Evolutionary conservation across 495 filamentous ascomycete genomes (phyloP), one percentile per base, ranked within the genome.

Genomic region (Collariella sp.): DNA sequence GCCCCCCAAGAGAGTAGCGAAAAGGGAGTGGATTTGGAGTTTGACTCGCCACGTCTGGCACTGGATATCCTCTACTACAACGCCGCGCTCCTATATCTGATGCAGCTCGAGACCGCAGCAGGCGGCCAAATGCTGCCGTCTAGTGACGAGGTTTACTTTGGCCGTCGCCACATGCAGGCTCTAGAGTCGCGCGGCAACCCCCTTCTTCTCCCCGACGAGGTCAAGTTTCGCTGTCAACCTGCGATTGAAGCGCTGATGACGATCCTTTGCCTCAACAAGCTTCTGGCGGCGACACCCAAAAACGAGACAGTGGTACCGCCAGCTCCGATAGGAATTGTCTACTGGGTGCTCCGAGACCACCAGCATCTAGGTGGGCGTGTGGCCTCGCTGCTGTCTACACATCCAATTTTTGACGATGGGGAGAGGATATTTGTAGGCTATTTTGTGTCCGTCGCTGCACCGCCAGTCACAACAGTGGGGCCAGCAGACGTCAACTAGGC

Each of bases 21-120:
- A n/a, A 26, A 7, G 7, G 13, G 12, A 16, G 3, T 3, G 2
- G 36, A 26, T 15, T 19, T 51, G 12, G 49, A 51, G 31, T 51
- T 51, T n/a, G 49, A 51, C 36, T 42, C 49, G 36, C 49, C 35
- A 36, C 49, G 35, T 7, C 36, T 42, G 22, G 49, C 49, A 5
- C 49, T 51, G 35, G 49, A 51, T 19, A 33, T 51, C n/a, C 23
- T 51, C 7, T 51, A 51, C 23, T 51, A 51, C 36, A 41, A 51
- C 36, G 49, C 36, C 22, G 36, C 36, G 2, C 20, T 51, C 1
- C n/a, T 51, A 9, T 51, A 51, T 16, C 49, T 51, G 36, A 42
- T 42, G 49, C 36, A 51, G 49, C 34, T 51, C 20, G 36, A 51
- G 22, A n/a, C 49, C 33, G 22, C 20, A 10, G 49, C 38, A n/a